Conservation (phyloP, 108 stramenopile genomes). For the Nannochloropsis oceanica region DNA sequence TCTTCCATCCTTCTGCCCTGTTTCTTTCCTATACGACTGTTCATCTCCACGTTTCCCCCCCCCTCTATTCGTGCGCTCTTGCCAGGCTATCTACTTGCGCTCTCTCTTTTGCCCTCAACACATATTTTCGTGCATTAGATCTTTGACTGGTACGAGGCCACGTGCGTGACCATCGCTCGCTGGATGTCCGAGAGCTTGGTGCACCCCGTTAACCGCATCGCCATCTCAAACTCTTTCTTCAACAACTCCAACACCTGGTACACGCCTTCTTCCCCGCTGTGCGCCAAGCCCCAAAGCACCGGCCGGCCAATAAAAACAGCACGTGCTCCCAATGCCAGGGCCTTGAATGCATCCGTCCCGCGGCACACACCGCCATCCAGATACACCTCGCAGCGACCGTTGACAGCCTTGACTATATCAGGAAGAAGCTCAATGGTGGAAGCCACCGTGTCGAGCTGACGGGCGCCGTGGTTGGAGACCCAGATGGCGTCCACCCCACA, state of each 20-base stretch:
- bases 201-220: constrained; percentile 37
- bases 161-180: constrained; percentile 28
- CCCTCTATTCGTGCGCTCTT: no score
- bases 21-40: no score
- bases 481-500: constrained; percentile 88
- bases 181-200: constrained; percentile 17
- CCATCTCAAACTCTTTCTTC: constrained; percentile 36
- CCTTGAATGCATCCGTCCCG: constrained; percentile 91
- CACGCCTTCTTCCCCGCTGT: constrained; percentile 36
- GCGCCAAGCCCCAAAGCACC: constrained; percentile 83
- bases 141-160: constrained; percentile 6
- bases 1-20: no score
- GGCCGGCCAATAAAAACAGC: constrained; percentile 90
- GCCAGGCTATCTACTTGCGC: no score
- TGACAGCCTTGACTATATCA: constrained; percentile 72
- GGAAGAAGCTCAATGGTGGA: constrained; percentile 90
- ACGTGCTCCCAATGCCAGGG: constrained; percentile 80
- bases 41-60: no score
- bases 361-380: constrained; percentile 93
- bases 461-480: constrained; percentile 93
- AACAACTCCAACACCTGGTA: constrained; percentile 29
- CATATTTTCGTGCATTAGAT: neutral
- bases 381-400: constrained; percentile 76
- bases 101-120: no score
- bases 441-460: constrained; percentile 85